phyloP scores from a whole-genome alignment of 192 early-diverging fungal species.

The Physocladia obscura region DNA sequence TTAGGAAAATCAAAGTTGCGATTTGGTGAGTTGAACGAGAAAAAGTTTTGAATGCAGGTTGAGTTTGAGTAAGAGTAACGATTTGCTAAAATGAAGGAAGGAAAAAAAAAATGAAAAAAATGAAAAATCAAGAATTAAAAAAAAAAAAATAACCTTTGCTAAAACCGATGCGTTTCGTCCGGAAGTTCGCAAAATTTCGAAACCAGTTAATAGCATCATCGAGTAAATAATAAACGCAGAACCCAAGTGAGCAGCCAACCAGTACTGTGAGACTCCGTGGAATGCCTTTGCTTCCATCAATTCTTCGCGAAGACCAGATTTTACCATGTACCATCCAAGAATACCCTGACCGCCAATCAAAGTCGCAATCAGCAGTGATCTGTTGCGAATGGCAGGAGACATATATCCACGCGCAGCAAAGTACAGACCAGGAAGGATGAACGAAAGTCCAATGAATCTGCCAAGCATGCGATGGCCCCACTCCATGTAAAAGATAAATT shows the following conservation, averaged over 20 bases:
- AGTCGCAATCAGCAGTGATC: constrained; percentile 30
- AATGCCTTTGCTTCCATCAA: constrained; percentile 75
- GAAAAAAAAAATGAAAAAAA: not conserved
- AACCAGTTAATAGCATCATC: constrained; percentile 73
- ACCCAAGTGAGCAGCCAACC: constrained; percentile 86
- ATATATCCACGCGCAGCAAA: constrained; percentile 79
- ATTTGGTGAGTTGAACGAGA: constrained; percentile 61
- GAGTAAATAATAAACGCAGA: constrained; percentile 87
- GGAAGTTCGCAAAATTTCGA: constrained; percentile 66
- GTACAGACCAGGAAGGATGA: constrained; percentile 82
- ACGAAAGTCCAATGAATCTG: constrained; percentile 84
- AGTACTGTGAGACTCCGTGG: constrained; percentile 92
- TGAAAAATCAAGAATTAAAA: not conserved
- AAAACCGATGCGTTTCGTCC: not conserved
- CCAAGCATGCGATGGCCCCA: constrained; percentile 96
- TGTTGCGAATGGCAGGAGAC: constrained; percentile 55
- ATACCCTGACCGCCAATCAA: constrained; percentile 64
- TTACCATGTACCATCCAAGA: constrained; percentile 98
- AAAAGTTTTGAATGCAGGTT: constrained; percentile 17
- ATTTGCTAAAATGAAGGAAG: constrained; percentile 14
- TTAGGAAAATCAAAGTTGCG: constrained; percentile 76
- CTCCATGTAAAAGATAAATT: constrained; percentile 96
- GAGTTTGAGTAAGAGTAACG: not conserved
- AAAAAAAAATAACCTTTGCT: constrained; percentile 3
- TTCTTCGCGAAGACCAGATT: constrained; percentile 82